Conservation (phyloP, 768 basidiomycete species). For the Suillus hirtellus region DNA sequence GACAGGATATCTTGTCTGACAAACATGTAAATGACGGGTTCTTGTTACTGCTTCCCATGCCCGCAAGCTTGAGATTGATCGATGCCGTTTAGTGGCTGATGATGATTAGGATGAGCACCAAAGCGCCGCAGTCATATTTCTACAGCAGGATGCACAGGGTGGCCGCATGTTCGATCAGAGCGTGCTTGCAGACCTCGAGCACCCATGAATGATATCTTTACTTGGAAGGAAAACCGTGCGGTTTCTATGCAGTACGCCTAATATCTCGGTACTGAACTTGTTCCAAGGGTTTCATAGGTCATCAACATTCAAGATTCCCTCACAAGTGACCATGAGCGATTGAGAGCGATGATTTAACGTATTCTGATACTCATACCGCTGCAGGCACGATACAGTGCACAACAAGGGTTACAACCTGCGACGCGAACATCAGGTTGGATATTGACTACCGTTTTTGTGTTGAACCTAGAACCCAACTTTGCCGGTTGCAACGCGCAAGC, state of each 20-base stretch:
- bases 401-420: neutral
- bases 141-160: constrained; percentile 29
- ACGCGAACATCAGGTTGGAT: neutral
- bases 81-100: no score
- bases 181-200: constrained; percentile 62
- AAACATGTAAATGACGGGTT: constrained; percentile 68
- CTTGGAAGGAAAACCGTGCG: constrained; percentile 55
- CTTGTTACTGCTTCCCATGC: constrained; percentile 49
- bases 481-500: no score
- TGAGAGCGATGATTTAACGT: neutral
- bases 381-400: neutral
- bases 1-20: constrained; percentile 66
- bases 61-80: constrained; percentile 43
- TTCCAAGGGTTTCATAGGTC: constrained; percentile 31
- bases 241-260: constrained; percentile 63
- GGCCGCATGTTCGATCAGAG: constrained; percentile 51
- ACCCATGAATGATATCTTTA: constrained; percentile 73
- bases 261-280: neutral
- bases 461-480: no score
- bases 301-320: constrained; percentile 76
- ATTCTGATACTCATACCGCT: constrained; percentile 1
- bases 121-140: constrained; percentile 18
- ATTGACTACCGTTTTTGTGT: no score
- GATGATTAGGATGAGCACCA: constrained; percentile 25
- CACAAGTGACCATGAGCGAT: constrained; percentile 80